Percentiles rank a stretch among this genome's conserved stretches.
Evolutionary conservation across 2,329 filamentous ascomycete genomes (phyloP).

Genomic region (Chaetomium globosum): DNA sequence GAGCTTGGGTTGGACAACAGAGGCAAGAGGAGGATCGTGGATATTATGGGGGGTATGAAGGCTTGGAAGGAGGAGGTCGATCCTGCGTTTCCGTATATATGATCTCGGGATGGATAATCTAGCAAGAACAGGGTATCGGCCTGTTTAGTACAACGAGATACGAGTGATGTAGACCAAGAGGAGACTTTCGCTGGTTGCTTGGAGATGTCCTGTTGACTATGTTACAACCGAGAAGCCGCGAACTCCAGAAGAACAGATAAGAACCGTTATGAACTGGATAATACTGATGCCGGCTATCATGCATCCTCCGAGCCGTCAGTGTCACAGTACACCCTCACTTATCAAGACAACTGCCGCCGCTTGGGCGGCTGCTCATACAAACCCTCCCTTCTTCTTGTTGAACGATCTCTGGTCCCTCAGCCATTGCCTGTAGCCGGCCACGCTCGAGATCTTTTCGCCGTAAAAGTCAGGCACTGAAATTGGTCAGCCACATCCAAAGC

Average conservation of each 20-base stretch:
- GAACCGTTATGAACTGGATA: slow-evolving; percentile 8
- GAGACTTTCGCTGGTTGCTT: slow-evolving; percentile 30
- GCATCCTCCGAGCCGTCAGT: slow-evolving; percentile 8
- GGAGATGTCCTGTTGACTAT: slow-evolving; percentile 28
- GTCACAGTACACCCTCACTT: slow-evolving; percentile 9
- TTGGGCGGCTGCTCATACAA: slow-evolving; percentile 50
- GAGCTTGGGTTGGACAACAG: slow-evolving; percentile 58
- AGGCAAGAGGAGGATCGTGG: slow-evolving; percentile 63
- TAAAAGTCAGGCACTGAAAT: slow-evolving; percentile 88
- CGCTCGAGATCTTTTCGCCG: slow-evolving; percentile 95
- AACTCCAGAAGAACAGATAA: slow-evolving; percentile 22
- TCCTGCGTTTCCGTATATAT: slow-evolving; percentile 56
- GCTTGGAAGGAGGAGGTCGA: slow-evolving; percentile 75
- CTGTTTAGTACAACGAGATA: neutral
- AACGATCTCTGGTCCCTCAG: slow-evolving; percentile 96
- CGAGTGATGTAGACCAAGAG: slow-evolving; percentile 19
- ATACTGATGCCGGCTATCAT: slow-evolving; percentile 6
- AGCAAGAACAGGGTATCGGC: no score
- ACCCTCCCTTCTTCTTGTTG: slow-evolving; percentile 79
- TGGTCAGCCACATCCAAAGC: slow-evolving; percentile 14
- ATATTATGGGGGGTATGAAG: slow-evolving; percentile 70
- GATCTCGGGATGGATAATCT: neutral
- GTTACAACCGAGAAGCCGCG: slow-evolving; percentile 30
- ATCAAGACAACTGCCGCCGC: slow-evolving; percentile 19
- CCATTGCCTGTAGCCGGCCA: slow-evolving; percentile 90